phyloP scores from a whole-genome alignment of 2,329 filamentous ascomycete species.

The Didymosphaeria variabile region DNA sequence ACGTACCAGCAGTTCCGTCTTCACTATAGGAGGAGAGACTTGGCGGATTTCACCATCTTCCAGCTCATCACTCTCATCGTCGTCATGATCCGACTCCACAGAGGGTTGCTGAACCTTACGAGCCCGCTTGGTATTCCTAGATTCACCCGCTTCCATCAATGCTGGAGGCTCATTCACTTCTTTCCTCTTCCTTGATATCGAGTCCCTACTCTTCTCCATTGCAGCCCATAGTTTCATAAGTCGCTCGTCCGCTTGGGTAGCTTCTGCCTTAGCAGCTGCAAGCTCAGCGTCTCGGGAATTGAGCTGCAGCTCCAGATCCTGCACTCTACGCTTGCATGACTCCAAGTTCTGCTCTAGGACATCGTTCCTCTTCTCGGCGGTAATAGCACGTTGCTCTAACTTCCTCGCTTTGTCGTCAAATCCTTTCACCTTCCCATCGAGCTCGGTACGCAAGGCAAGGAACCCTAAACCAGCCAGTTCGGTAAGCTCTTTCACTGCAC shows the following conservation, averaged over 20 bases:
- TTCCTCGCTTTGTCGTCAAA: not conserved
- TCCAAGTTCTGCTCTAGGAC: not conserved
- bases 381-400: not conserved
- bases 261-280: not conserved
- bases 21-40: not conserved
- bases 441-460: not conserved
- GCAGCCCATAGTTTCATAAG: not conserved
- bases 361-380: not conserved
- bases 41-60: not conserved
- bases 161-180: not conserved
- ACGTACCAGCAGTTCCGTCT: too few relatives aligned
- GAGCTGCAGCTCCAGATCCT: not conserved
- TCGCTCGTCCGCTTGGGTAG: not conserved
- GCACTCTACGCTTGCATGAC: not conserved
- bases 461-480: not conserved
- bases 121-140: not conserved
- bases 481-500: not conserved
- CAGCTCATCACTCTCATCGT: not conserved
- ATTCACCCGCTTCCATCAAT: not conserved
- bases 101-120: not conserved
- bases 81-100: not conserved
- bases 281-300: not conserved
- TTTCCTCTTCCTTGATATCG: not conserved
- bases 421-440: not conserved
- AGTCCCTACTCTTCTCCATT: not conserved